These are phyloP conservation scores for Lipomyces spencermartinsiae DNA, from an alignment of 805 yeast genomes.

Conservation along the genomic window DNA sequence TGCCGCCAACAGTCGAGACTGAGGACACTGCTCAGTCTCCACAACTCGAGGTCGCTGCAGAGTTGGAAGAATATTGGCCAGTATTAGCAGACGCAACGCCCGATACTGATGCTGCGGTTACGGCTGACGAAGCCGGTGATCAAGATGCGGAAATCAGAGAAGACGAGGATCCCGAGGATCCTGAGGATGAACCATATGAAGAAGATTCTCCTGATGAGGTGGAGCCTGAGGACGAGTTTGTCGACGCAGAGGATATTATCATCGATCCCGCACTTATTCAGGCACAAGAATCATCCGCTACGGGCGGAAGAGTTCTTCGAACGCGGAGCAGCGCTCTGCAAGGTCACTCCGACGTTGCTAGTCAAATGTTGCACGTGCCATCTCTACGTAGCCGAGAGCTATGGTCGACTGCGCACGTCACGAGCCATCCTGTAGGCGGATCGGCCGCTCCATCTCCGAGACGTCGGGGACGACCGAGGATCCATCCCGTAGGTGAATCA, in stretches of 20 bases:
- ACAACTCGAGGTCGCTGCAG: not conserved
- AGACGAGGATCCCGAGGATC: not conserved
- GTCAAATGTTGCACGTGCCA: not conserved
- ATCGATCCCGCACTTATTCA: not conserved
- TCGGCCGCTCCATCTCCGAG: not conserved
- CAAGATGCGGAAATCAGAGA: not conserved
- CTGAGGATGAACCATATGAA: conserved; percentile 2
- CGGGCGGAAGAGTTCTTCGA: not conserved
- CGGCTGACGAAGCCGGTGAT: not conserved
- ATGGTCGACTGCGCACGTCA: not conserved
- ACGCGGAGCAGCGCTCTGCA: not conserved
- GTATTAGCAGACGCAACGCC: not conserved
- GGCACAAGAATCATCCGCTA: not conserved
- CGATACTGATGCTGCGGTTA: not conserved
- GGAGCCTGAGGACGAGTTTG: conserved; percentile 4
- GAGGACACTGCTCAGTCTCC: conserved; percentile 5
- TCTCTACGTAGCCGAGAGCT: conserved; percentile 7
- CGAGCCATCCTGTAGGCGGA: not conserved
- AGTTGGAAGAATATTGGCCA: conserved; percentile 2
- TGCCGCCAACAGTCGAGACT: not conserved
- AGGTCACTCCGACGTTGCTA: not conserved
- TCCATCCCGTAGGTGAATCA: conserved; percentile 1
- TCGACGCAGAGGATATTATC: not conserved
- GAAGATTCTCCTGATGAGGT: not conserved
- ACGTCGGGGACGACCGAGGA: conserved; percentile 7